These are phyloP conservation scores for Diplosphaera chodatii DNA, from an alignment of 139 green algal genomes.

Conservation along the genomic window DNA sequence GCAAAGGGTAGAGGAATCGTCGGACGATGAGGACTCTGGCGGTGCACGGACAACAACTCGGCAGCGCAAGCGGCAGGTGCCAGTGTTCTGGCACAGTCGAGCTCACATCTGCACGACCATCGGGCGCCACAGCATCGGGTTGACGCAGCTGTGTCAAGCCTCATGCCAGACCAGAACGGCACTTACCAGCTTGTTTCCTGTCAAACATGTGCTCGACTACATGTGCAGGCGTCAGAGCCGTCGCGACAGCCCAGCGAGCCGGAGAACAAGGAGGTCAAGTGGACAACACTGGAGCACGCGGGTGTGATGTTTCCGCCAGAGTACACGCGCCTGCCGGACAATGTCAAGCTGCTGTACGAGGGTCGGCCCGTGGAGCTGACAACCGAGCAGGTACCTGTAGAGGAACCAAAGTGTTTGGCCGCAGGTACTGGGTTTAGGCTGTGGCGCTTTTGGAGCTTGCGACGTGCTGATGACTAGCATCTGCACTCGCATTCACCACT, in stretches of 20 bases:
- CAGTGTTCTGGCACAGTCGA: not conserved
- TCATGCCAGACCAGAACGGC: too few relatives aligned
- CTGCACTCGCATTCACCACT: too few relatives aligned
- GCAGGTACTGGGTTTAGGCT: too few relatives aligned
- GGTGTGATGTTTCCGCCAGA: constrained; percentile 96
- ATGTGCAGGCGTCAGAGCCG: not conserved
- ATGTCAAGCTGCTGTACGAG: constrained; percentile 94
- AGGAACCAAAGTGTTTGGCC: too few relatives aligned
- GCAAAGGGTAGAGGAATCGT: not conserved
- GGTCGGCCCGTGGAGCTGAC: constrained; percentile 85
- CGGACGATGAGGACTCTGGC: not conserved
- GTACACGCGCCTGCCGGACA: constrained; percentile 71
- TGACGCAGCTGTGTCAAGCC: too few relatives aligned
- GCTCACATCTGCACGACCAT: too few relatives aligned
- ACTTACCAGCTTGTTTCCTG: too few relatives aligned
- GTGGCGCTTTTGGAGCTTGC: too few relatives aligned
- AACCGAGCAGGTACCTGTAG: constrained; percentile 65
- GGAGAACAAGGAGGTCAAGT: constrained; percentile 62
- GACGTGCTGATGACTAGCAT: too few relatives aligned
- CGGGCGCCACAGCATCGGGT: too few relatives aligned
- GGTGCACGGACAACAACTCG: too few relatives aligned
- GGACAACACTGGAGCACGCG: constrained; percentile 79
- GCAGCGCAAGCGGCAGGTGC: not conserved
- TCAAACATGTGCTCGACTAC: too few relatives aligned
- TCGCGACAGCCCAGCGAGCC: not conserved